phyloP scores from a whole-genome alignment of 1,284 basidiomycete species.

The Ustilago bromivora region DNA sequence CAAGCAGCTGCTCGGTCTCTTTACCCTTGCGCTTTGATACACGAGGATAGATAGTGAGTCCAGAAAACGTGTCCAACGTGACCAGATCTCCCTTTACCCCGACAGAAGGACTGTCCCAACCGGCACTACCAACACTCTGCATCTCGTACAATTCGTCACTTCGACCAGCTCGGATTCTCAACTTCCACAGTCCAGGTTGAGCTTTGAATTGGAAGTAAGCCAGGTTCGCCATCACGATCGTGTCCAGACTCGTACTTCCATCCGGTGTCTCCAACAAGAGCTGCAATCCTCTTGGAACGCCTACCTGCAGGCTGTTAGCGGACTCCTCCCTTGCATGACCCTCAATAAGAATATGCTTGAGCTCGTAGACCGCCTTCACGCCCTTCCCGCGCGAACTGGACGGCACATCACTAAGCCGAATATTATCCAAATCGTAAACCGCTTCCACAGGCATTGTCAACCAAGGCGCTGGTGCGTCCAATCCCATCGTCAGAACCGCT shows the following conservation, averaged over 20 bases:
- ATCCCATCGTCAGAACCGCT: conserved; percentile 87
- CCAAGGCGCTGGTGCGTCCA: conserved; percentile 92
- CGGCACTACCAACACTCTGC: conserved; percentile 79
- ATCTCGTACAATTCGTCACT: conserved; percentile 84
- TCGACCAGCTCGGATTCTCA: conserved; percentile 84
- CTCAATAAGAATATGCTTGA: conserved; percentile 91
- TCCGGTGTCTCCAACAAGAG: conserved; percentile 61
- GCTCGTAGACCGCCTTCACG: conserved; percentile 84
- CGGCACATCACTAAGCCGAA: conserved; percentile 81
- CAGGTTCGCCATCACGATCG: conserved; percentile 86
- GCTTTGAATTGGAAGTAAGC: conserved; percentile 97
- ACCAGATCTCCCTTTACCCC: conserved; percentile 70
- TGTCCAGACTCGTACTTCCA: conserved; percentile 56
- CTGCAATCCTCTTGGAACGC: conserved; percentile 79
- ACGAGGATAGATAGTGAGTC: conserved; percentile 86
- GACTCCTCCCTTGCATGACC: conserved; percentile 86
- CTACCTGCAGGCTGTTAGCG: conserved; percentile 71
- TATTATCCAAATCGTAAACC: conserved; percentile 93
- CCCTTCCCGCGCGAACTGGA: conserved; percentile 71
- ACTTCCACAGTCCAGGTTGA: conserved; percentile 84
- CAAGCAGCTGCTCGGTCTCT: conserved; percentile 83
- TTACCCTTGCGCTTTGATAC: conserved; percentile 80
- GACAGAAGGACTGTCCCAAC: conserved; percentile 82
- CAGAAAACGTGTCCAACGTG: conserved; percentile 83
- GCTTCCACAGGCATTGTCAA: conserved; percentile 89